Conservation (phyloP, 345 rosid species). For the Pistacia integerrima region DNA sequence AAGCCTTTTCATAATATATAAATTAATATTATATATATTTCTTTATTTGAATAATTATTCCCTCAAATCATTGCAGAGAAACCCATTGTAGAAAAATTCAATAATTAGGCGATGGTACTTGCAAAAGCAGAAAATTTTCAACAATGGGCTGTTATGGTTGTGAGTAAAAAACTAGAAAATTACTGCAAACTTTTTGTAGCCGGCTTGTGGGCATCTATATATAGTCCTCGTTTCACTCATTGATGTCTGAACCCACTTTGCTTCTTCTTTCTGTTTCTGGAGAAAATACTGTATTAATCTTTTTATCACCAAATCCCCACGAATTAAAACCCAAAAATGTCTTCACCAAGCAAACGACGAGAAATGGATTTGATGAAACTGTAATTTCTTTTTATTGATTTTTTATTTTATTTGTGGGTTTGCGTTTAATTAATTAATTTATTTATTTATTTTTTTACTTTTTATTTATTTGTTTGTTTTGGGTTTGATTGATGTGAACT, state of each 20-base stretch:
- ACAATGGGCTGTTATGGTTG: background rate
- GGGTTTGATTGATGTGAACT: conserved; percentile 34
- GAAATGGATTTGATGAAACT: conserved; percentile 99
- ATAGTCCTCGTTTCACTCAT: conserved; percentile 25
- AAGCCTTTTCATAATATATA: too few species aligned
- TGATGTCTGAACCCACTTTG: conserved; percentile 34
- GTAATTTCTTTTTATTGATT: conserved; percentile 35
- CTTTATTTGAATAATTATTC: too few species aligned
- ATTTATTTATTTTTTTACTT: background rate
- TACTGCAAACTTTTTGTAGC: background rate
- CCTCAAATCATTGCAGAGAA: background rate
- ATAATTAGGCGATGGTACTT: background rate
- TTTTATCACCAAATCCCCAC: conserved; percentile 1
- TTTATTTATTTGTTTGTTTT: background rate
- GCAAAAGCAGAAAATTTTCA: background rate
- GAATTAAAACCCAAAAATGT: conserved; percentile 46
- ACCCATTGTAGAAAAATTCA: background rate
- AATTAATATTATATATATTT: too few species aligned
- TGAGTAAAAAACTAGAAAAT: background rate
- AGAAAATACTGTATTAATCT: background rate
- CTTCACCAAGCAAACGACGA: conserved; percentile 99
- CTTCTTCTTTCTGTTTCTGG: conserved; percentile 3
- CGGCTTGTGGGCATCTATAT: conserved; percentile 13
- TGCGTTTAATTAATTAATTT: conserved; percentile 8
- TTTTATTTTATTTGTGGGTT: background rate